These are phyloP conservation scores for Colletotrichum sp. DNA, from an alignment of 2,329 filamentous ascomycete genomes.

Conservation along the genomic window DNA sequence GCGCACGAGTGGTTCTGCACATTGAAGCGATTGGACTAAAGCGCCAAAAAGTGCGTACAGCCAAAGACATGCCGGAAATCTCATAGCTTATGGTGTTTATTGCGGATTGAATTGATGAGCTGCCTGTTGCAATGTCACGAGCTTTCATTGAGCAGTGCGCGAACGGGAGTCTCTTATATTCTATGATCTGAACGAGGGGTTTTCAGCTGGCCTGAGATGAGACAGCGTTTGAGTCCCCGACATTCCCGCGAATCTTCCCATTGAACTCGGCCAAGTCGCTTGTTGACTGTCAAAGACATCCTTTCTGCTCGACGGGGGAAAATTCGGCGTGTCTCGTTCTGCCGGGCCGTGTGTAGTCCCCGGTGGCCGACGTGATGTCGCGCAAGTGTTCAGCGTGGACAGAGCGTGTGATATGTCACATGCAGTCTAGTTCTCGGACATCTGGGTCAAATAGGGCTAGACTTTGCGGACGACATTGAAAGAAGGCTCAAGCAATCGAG, in stretches of 20 bases:
- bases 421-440: not conserved
- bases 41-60: not conserved
- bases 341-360: not conserved
- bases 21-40: not conserved
- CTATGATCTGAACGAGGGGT: accelerated
- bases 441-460: not conserved
- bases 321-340: not conserved
- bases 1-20: not conserved
- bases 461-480: not conserved
- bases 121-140: not conserved
- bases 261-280: not conserved
- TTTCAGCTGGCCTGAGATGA: not conserved
- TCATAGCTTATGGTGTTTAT: not conserved
- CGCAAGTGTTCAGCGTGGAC: accelerated
- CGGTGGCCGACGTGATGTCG: not conserved
- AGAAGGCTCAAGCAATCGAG: not conserved
- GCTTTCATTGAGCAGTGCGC: not conserved
- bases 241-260: not conserved
- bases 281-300: not conserved
- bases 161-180: not conserved
- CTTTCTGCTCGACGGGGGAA: not conserved
- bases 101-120: not conserved
- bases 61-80: not conserved
- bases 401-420: not conserved
- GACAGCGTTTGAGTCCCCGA: not conserved